phyloP scores from a whole-genome alignment of 768 basidiomycete genomes.

The Amanita thiersii region DNA sequence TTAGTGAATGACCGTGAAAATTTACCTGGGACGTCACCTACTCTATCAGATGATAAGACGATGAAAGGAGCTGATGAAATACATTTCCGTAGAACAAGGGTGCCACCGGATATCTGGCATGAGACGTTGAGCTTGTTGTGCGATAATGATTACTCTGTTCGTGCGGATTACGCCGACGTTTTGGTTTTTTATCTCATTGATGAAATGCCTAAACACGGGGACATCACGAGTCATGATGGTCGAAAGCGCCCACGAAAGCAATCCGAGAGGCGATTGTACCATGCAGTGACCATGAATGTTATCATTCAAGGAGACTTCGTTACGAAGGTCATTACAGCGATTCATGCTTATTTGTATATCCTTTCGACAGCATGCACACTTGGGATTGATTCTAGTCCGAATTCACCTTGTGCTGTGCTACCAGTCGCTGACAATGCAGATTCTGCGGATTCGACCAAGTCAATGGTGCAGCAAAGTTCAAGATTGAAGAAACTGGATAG shows the following conservation, averaged over 20 bases:
- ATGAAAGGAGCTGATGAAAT: constrained; percentile 23
- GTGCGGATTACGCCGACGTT: constrained; percentile 67
- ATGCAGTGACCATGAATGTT: constrained; percentile 35
- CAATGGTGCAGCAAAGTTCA: constrained; percentile 31
- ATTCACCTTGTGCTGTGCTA: constrained; percentile 30
- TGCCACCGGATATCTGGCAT: constrained; percentile 85
- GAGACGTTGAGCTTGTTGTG: constrained; percentile 83
- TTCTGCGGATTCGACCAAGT: constrained; percentile 10
- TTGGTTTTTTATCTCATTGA: constrained; percentile 69
- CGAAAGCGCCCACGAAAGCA: constrained; percentile 36
- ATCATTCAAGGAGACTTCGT: constrained; percentile 53
- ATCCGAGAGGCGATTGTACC: constrained; percentile 41
- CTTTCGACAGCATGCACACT: constrained; percentile 67
- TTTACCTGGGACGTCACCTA: constrained; percentile 15
- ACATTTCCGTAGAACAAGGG: constrained; percentile 49
- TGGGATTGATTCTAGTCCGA: constrained; percentile 34
- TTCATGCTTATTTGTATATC: constrained; percentile 75
- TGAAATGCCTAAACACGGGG: constrained; percentile 64
- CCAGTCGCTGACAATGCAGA: constrained; percentile 9
- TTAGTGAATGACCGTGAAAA: constrained; percentile 9
- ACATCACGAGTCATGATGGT: constrained; percentile 37
- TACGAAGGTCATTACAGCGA: constrained; percentile 68
- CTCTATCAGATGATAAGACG: constrained; percentile 20
- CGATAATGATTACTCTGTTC: constrained; percentile 68
- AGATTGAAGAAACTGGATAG: constrained; percentile 52